These are phyloP conservation scores for Thermoascus crustaceus DNA, from an alignment of 2,329 filamentous ascomycete species.

Conservation along the genomic window DNA sequence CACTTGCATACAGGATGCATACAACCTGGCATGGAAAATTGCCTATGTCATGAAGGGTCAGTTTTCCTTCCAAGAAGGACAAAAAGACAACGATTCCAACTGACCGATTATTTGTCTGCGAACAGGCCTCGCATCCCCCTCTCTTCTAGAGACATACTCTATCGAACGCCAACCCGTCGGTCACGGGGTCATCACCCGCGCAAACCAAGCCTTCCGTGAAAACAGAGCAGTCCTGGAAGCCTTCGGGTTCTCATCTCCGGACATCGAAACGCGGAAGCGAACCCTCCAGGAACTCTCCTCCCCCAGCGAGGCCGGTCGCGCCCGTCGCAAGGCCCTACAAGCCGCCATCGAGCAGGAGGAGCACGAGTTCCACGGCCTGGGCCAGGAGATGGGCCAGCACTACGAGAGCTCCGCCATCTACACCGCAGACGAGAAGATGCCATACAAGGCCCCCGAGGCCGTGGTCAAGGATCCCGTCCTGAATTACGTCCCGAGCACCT, in stretches of 20 bases:
- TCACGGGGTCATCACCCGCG: constrained; percentile 42
- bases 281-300: constrained; percentile 37
- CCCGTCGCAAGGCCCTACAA: constrained; percentile 33
- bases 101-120: neutral
- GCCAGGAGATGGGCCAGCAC: constrained; percentile 52
- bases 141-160: constrained; percentile 38
- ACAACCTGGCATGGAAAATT: constrained; percentile 51
- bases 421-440: constrained; percentile 33
- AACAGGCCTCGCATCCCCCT: constrained; percentile 13
- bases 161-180: constrained; percentile 46
- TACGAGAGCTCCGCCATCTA: constrained; percentile 44
- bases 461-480: constrained; percentile 34
- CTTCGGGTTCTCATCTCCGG: constrained; percentile 37
- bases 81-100: too few relatives aligned
- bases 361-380: constrained; percentile 49
- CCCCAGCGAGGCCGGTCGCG: constrained; percentile 29
- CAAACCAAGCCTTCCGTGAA: constrained; percentile 50
- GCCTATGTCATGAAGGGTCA: constrained; percentile 37
- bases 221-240: constrained; percentile 42
- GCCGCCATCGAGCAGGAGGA: constrained; percentile 36
- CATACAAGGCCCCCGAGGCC: constrained; percentile 11
- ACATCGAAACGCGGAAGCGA: constrained; percentile 31
- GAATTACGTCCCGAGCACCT: constrained; percentile 43
- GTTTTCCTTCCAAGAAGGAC: neutral
- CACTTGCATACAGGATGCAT: constrained; percentile 51